Conservation (phyloP, 78 protist species). For the Monosiga brevicollis region DNA sequence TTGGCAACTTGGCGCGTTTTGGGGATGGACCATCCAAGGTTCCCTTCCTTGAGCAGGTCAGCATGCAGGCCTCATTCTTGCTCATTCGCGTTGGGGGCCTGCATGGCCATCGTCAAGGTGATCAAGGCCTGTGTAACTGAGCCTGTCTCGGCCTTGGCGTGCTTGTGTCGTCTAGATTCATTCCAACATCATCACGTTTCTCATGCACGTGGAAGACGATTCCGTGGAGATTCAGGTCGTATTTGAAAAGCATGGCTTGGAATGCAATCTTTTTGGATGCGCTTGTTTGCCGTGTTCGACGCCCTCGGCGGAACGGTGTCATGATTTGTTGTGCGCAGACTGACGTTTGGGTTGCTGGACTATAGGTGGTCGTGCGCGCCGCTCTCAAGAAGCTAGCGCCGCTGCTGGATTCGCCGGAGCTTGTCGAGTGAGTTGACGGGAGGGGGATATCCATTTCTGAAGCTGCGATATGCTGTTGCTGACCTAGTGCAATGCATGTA, state of each 20-base stretch:
- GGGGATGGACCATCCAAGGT: constrained; percentile 37
- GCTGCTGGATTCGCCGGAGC: not conserved
- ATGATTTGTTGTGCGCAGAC: too few species aligned
- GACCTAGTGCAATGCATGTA: too few species aligned
- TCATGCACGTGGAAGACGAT: not conserved
- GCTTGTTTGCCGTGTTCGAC: too few species aligned
- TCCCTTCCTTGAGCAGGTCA: constrained; percentile 39
- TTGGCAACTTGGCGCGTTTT: constrained; percentile 44
- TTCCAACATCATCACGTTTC: not conserved
- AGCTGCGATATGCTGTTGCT: too few species aligned
- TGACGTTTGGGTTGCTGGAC: too few species aligned
- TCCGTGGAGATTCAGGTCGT: too few species aligned
- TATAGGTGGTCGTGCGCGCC: not conserved
- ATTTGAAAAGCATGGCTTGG: too few species aligned
- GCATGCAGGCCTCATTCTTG: constrained; percentile 18
- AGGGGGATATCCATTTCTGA: too few species aligned
- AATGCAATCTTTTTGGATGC: too few species aligned
- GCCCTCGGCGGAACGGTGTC: too few species aligned
- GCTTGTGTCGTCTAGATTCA: not conserved
- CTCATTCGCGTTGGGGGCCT: constrained; percentile 34
- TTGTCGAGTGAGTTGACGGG: not conserved
- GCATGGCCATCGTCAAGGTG: constrained; percentile 1
- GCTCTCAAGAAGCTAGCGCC: not conserved
- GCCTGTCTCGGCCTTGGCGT: not conserved
- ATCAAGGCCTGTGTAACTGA: constrained; percentile 9